phyloP scores from a whole-genome alignment of 768 basidiomycete genomes.

The Wakefieldia striispora region DNA sequence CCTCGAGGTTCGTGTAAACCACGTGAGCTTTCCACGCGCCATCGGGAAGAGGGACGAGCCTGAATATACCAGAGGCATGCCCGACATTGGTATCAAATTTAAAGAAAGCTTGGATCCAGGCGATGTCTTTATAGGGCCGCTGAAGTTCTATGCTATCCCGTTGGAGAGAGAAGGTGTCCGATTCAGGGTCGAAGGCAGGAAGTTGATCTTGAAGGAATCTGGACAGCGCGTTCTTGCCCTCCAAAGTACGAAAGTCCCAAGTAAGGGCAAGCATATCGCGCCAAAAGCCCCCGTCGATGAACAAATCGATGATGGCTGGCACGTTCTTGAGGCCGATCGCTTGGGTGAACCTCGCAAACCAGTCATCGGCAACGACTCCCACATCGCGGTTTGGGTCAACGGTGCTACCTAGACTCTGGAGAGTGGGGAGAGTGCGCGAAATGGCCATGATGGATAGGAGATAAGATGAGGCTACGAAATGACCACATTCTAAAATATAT shows the following conservation, averaged over 20 bases:
- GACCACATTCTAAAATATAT: too few species aligned
- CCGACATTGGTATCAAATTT: slow-evolving; percentile 44
- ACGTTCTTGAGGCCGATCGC: slow-evolving; percentile 34
- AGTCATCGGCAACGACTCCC: slow-evolving; percentile 34
- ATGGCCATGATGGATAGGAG: slow-evolving; percentile 8
- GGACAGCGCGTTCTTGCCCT: slow-evolving; percentile 38
- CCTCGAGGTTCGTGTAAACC: slow-evolving; percentile 51
- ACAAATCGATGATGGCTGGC: slow-evolving; percentile 33
- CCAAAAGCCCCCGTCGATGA: slow-evolving; percentile 46
- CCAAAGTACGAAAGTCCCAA: slow-evolving; percentile 61
- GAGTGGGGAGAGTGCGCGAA: slow-evolving; percentile 21
- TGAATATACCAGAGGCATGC: slow-evolving; percentile 42
- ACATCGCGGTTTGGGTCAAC: slow-evolving; percentile 37
- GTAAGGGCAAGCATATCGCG: slow-evolving; percentile 61
- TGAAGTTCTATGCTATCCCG: slow-evolving; percentile 19
- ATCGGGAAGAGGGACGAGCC: slow-evolving; percentile 42
- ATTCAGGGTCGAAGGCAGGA: slow-evolving; percentile 13
- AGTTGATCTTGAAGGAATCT: slow-evolving; percentile 50
- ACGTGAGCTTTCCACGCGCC: slow-evolving; percentile 48
- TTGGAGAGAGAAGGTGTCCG: slow-evolving; percentile 23
- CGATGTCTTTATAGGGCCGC: slow-evolving; percentile 34
- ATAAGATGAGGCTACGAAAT: neutral
- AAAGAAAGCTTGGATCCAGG: slow-evolving; percentile 45
- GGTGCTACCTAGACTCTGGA: slow-evolving; percentile 19
- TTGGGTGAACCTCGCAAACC: slow-evolving; percentile 41